These are phyloP conservation scores for Pseudogymnoascus sp. DNA, from an alignment of 2,329 filamentous ascomycete species.

Conservation along the genomic window DNA sequence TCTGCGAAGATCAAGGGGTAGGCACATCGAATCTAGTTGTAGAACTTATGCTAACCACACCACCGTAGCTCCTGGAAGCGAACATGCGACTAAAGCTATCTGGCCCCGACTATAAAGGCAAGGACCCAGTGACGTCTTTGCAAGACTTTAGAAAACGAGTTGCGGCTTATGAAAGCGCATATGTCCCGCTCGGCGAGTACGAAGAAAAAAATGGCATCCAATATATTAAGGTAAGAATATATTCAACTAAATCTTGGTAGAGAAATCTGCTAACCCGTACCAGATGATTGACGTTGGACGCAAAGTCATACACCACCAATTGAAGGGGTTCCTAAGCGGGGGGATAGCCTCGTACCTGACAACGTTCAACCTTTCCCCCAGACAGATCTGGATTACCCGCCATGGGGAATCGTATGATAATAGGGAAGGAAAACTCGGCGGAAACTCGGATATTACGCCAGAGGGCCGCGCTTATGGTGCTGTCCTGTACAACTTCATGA, in stretches of 20 bases:
- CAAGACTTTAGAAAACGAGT: conserved; percentile 91
- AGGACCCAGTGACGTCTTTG: conserved; percentile 77
- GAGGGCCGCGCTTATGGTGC: conserved; percentile 72
- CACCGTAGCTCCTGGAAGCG: conserved; percentile 62
- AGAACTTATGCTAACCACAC: conserved; percentile 11
- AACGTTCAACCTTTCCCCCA: conserved; percentile 90
- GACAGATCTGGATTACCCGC: conserved; percentile 96
- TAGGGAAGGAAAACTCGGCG: conserved; percentile 77
- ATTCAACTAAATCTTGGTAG: not conserved
- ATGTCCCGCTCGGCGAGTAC: conserved; percentile 80
- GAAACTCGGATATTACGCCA: conserved; percentile 75
- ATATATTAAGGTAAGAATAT: conserved; percentile 66
- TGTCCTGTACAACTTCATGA: conserved; percentile 77
- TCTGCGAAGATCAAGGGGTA: conserved; percentile 71
- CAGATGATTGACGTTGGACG: conserved; percentile 94
- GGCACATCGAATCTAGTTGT: not conserved
- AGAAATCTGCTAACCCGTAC: not conserved
- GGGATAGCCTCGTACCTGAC: conserved; percentile 91
- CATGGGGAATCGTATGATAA: conserved; percentile 92
- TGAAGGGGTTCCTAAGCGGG: conserved; percentile 84
- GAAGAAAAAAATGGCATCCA: conserved; percentile 88
- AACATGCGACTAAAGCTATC: conserved; percentile 97
- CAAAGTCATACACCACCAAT: conserved; percentile 83
- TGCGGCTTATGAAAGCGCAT: conserved; percentile 86
- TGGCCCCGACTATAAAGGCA: conserved; percentile 90